Evolutionary conservation across 2,329 filamentous ascomycete species (phyloP).

Genomic region (Karstenula rhodostoma): DNA sequence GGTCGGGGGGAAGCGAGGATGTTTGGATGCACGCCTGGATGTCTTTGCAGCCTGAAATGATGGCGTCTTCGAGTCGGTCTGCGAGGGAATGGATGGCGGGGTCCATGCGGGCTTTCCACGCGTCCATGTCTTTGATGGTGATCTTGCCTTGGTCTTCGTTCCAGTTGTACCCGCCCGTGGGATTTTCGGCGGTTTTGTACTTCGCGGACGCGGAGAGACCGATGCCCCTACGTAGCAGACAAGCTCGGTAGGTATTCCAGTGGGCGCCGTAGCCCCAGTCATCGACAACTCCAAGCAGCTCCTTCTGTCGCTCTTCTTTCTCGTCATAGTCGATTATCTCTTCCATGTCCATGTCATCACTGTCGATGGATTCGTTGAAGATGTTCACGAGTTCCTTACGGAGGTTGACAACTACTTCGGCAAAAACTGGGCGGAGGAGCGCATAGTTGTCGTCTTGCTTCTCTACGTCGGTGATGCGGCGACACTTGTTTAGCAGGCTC

Average conservation of each 20-base stretch:
- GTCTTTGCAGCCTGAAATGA: neutral
- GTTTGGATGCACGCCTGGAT: slow-evolving; percentile 1
- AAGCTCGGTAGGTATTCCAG: slow-evolving; percentile 20
- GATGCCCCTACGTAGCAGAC: slow-evolving; percentile 18
- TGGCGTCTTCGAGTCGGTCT: neutral
- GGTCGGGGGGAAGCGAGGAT: slow-evolving; percentile 4
- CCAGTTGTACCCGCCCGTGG: slow-evolving; percentile 10
- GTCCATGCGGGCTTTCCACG: neutral
- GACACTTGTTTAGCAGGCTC: neutral
- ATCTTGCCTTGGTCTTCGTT: slow-evolving; percentile 19
- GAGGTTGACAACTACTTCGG: neutral
- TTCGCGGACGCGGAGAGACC: neutral
- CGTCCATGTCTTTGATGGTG: neutral
- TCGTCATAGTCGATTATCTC: neutral
- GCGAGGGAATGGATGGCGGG: neutral
- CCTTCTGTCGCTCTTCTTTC: neutral
- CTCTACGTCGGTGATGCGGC: slow-evolving; percentile 12
- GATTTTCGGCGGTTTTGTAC: neutral
- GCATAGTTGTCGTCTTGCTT: slow-evolving; percentile 14
- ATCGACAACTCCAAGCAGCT: neutral
- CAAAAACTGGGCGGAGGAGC: slow-evolving; percentile 7
- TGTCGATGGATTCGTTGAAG: neutral
- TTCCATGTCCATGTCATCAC: neutral
- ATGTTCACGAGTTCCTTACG: neutral
- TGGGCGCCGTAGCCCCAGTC: neutral